Conservation (phyloP, 495 filamentous ascomycete genomes). For the Neurospora sp. region DNA sequence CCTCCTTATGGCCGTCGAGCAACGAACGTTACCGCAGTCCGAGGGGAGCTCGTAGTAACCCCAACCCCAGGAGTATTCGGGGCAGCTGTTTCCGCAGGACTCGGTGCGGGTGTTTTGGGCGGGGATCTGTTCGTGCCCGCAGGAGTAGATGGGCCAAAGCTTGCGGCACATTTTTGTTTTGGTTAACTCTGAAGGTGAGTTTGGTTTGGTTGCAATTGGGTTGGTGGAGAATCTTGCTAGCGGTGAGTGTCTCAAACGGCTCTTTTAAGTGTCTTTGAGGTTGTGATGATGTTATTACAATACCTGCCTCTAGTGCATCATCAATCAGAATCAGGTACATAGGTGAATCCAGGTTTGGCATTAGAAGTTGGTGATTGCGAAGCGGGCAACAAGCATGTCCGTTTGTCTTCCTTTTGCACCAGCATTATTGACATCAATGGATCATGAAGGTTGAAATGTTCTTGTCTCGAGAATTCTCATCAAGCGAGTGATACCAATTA, state of each 20-base stretch:
- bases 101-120: background rate
- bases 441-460: background rate
- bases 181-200: background rate
- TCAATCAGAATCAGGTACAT: background rate
- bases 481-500: background rate
- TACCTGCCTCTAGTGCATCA: background rate
- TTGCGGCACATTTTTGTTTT: background rate
- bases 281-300: background rate
- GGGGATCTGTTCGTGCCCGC: background rate
- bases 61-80: background rate
- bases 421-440: background rate
- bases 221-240: background rate
- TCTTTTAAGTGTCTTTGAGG: background rate
- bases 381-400: background rate
- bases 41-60: background rate
- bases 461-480: background rate
- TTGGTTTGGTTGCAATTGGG: background rate
- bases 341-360: background rate
- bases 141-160: background rate
- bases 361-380: background rate
- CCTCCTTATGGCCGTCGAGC: background rate
- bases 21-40: background rate
- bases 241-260: background rate
- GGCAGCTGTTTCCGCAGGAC: background rate
- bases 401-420: background rate